Evolutionary conservation across 2,329 filamentous ascomycete species (phyloP).

Genomic region (Ceratocystis destructans): DNA sequence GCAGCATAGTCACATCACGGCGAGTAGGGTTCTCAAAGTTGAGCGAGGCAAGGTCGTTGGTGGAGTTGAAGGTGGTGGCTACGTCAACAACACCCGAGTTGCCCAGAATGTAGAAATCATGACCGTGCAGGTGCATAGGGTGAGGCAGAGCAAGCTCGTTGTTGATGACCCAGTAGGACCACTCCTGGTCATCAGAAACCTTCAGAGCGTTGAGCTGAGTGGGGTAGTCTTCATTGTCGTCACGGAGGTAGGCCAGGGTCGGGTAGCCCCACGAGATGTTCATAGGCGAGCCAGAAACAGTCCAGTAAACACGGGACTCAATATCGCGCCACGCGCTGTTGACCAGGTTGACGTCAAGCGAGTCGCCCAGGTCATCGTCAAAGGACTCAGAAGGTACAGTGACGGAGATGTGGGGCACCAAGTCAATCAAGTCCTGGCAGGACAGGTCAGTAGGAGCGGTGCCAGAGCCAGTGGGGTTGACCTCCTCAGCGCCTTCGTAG

Average conservation of each 20-base stretch:
- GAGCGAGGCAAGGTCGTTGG: conserved; percentile 27
- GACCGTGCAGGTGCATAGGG: conserved; percentile 37
- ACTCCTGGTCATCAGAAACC: conserved; percentile 21
- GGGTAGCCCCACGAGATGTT: conserved; percentile 31
- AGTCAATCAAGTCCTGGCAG: conserved; percentile 22
- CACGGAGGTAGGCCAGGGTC: conserved; percentile 24
- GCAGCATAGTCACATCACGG: conserved; percentile 38
- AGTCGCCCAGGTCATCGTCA: conserved; percentile 20
- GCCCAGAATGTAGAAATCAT: conserved; percentile 36
- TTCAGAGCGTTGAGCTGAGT: conserved; percentile 21
- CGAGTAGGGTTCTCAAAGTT: conserved; percentile 38
- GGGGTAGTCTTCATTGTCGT: conserved; percentile 20
- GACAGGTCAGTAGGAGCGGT: conserved; percentile 21
- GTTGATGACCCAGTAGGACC: conserved; percentile 27
- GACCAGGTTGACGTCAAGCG: conserved; percentile 23
- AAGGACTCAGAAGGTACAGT: conserved; percentile 24
- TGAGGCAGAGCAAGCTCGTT: conserved; percentile 27
- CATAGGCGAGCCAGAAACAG: conserved; percentile 27
- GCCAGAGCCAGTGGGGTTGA: conserved; percentile 25
- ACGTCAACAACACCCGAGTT: conserved; percentile 19
- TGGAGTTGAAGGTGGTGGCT: conserved; percentile 23
- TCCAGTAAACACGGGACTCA: conserved; percentile 25
- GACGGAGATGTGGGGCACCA: conserved; percentile 23
- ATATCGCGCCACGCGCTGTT: conserved; percentile 20
- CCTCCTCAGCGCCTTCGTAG: conserved; percentile 26